Evolutionary conservation across 1,284 basidiomycete species (phyloP).

Genomic region (Trichosporon sp.): DNA sequence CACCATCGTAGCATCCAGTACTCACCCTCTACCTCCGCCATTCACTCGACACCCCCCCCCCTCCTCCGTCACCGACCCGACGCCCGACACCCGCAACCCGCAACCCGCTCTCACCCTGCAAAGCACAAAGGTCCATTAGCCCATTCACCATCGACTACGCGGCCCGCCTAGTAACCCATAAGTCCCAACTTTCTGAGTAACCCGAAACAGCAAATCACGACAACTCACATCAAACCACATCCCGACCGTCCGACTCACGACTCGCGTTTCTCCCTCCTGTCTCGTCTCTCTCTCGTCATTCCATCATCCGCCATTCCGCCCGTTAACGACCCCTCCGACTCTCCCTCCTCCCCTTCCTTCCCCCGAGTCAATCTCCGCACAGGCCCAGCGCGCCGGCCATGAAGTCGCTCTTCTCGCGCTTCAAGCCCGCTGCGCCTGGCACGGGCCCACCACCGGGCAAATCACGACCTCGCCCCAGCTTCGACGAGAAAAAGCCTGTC

Average conservation of each 20-base stretch:
- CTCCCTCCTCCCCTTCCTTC: neutral
- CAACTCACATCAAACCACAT: neutral
- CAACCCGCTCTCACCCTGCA: neutral
- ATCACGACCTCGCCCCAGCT: slow-evolving; percentile 19
- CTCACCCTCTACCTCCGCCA: neutral
- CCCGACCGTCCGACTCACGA: too few species aligned
- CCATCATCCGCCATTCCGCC: neutral
- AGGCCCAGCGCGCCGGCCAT: slow-evolving; percentile 26
- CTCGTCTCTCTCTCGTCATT: neutral
- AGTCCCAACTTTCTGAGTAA: neutral
- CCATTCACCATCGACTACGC: neutral
- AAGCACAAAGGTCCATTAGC: too few species aligned
- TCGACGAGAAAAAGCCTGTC: slow-evolving; percentile 24
- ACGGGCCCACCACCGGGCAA: slow-evolving; percentile 16
- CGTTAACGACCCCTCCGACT: slow-evolving; percentile 21
- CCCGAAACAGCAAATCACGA: slow-evolving; percentile 13
- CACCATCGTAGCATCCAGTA: neutral
- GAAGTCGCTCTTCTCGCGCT: slow-evolving; percentile 44
- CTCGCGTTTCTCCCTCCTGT: too few species aligned
- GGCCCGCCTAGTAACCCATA: neutral
- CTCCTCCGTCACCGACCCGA: neutral
- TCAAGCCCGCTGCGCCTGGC: slow-evolving; percentile 30
- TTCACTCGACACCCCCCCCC: neutral
- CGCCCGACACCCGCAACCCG: too few species aligned
- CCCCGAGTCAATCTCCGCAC: neutral